Conservation (phyloP, 352 stramenopile species). For the Globisporangium orthogonon region DNA sequence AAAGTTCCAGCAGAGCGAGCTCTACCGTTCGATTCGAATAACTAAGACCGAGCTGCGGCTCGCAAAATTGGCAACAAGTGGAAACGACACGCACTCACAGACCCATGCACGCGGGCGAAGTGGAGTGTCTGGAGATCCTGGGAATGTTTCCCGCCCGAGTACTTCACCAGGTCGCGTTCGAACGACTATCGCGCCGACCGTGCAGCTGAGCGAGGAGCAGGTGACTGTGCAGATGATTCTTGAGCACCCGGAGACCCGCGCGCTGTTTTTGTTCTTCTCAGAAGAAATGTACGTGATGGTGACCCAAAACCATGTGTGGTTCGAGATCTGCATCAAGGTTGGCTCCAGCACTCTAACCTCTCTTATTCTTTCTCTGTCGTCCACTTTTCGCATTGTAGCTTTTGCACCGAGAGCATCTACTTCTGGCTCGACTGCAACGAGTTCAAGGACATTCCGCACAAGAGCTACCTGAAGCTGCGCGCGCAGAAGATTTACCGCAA, state of each 20-base stretch:
- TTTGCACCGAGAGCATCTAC: conserved; percentile 78
- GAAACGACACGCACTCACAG: conserved; percentile 4
- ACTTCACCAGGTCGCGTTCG: conserved; percentile 4
- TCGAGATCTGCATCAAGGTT: no score
- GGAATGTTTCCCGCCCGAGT: background rate
- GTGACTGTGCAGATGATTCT: conserved; percentile 56
- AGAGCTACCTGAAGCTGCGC: conserved; percentile 65
- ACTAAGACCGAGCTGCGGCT: conserved; percentile 15
- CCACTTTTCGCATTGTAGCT: conserved; percentile 19
- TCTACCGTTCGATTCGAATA: conserved; percentile 53
- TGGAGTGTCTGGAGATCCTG: background rate
- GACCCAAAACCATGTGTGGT: background rate
- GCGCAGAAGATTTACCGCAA: conserved; percentile 78
- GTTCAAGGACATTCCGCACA: conserved; percentile 72
- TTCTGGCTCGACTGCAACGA: conserved; percentile 83
- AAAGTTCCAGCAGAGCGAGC: conserved; percentile 68
- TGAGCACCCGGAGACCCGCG: conserved; percentile 50
- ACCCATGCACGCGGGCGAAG: background rate
- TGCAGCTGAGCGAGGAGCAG: conserved; percentile 24
- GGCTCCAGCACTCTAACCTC: no score
- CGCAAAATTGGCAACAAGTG: conserved; percentile 22
- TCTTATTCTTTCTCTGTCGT: background rate
- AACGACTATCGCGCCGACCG: background rate
- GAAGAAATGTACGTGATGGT: conserved; percentile 61
- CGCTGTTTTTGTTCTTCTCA: conserved; percentile 64